Base-by-base conservation (phyloP, 2,329 filamentous ascomycete species). In the Colletotrichum shisoi region DNA sequence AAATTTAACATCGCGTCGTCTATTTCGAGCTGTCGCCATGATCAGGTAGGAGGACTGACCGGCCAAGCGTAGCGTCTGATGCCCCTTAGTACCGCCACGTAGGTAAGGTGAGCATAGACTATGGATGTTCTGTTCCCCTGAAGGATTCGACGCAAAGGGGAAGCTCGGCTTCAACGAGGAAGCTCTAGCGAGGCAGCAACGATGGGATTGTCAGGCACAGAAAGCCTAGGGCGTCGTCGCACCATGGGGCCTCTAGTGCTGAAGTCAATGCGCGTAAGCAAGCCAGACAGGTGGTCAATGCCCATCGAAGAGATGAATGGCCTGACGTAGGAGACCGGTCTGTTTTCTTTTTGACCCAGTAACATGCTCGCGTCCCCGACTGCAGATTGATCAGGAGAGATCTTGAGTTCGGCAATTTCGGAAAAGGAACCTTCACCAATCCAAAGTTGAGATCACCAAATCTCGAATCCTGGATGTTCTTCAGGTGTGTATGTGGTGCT, bases 191-290 rank as follows among this genome's bases (percentile, higher is more conserved):
- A 13, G 8, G n/a, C 2, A 21, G 21, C 34, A 42, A 40, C 17
- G 37, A 51, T 13, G 60, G 49, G 37, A 45, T 46, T 57, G 54
- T 56, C 54, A 59, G 61, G 49, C 37, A 56, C 56, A 37, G 15
- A 19, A 37, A 42, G 48, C 53, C 21, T 19, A 51, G 37, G 34
- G 31, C 8, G 39, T 37, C 56, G 65, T 65, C 61, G 54, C 65
- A 68, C 62, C 54, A 68, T 39, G 46, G 21, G 21, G 12, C 4
- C 24, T 24, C 15, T 68, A 65, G 61, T 65, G 53, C 21, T 19
- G 37, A 45, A 64, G 40, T 27, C 61, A 21, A 40, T 59, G 42
- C 45, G 45, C 57, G 34, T 34, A 39, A 44, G 46, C 34, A 24
- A 39, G n/a, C 57, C 37, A 46, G 39, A 19, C 19, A 19, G 46